phyloP scores from a whole-genome alignment of 805 yeast species.

The Pichia ethanolica region DNA sequence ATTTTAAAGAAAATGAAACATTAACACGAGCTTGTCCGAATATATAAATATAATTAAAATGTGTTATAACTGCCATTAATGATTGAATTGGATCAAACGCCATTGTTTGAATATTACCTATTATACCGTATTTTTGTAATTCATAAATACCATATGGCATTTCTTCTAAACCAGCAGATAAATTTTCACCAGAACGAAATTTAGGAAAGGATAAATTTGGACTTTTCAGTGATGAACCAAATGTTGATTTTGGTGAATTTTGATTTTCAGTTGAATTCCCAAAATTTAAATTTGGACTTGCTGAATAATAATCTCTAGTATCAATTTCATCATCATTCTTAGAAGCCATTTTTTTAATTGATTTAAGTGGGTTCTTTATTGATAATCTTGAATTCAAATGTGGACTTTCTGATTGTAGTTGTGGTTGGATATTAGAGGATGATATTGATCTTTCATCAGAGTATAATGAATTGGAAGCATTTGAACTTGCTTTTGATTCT shows the following conservation, averaged over 20 bases:
- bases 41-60: constrained; percentile 60
- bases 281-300: constrained; percentile 15
- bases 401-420: not conserved
- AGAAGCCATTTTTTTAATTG: constrained; percentile 9
- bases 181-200: constrained; percentile 14
- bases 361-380: constrained; percentile 7
- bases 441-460: not conserved
- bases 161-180: constrained; percentile 27
- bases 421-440: not conserved
- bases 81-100: constrained; percentile 89
- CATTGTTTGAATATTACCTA: constrained; percentile 56
- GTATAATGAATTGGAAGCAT: not conserved
- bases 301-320: constrained; percentile 13
- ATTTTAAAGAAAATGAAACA: constrained; percentile 49
- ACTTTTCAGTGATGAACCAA: constrained; percentile 1
- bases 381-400: not conserved
- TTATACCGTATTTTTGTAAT: constrained; percentile 44
- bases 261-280: constrained; percentile 5
- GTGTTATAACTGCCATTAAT: constrained; percentile 73
- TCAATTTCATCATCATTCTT: constrained; percentile 10
- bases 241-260: not conserved
- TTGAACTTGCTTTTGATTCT: not conserved
- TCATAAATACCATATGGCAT: constrained; percentile 25
- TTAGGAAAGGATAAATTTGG: constrained; percentile 10
- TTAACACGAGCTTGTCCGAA: constrained; percentile 81